Evolutionary conservation across 179 eudicot species (phyloP).

Genomic region (Heliamphora pulchella): DNA sequence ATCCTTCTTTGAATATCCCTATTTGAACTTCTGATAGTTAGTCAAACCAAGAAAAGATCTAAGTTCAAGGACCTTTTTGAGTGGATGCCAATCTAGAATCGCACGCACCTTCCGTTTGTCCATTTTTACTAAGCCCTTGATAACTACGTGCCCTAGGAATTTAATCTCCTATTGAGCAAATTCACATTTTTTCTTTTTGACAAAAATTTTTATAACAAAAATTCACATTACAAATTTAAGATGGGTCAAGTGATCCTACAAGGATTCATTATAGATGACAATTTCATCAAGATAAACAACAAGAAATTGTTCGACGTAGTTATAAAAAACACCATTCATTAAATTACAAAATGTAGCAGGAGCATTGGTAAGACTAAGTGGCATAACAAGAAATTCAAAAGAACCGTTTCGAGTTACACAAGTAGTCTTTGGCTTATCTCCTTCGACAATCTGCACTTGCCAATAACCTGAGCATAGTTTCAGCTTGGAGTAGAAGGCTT

Average conservation of each 20-base stretch:
- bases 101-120: not conserved
- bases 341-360: too few species aligned
- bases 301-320: not conserved
- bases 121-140: not conserved
- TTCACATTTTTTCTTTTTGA: constrained; percentile 12
- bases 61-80: not conserved
- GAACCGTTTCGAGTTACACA: not conserved
- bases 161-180: not conserved
- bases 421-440: not conserved
- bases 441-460: not conserved
- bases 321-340: not conserved
- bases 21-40: not conserved
- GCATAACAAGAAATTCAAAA: not conserved
- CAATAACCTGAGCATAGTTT: constrained; percentile 12
- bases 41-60: not conserved
- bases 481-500: too few species aligned
- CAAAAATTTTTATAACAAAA: not conserved
- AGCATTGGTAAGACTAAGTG: too few species aligned
- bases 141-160: constrained; percentile 10
- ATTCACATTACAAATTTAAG: not conserved
- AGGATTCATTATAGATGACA: not conserved
- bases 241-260: not conserved
- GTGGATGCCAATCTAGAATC: not conserved
- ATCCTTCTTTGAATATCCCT: not conserved
- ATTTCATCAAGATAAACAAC: constrained; percentile 3